Evolutionary conservation across 257 asterid genomes (phyloP), one percentile per base, ranked within the genome.

Genomic region (Solanum etuberosum): DNA sequence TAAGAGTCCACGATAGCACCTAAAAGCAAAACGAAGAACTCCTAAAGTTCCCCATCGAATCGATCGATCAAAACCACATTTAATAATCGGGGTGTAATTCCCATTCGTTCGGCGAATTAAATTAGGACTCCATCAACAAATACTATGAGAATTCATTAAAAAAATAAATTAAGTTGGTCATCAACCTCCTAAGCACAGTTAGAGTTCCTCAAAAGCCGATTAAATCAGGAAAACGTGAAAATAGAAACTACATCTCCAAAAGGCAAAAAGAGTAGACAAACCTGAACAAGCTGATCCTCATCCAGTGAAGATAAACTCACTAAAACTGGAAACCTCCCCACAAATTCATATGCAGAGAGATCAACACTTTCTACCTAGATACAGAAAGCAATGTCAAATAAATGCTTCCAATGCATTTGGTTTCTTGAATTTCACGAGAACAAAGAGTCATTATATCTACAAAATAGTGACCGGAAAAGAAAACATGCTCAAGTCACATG

Each of bases 221-320:
- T 18, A 54, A 77, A 85, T 37, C 25, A 81, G 37, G 38, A 70
- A 37, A 82, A 84, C 63, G n/a, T 32, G 35, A 73, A 74, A 31
- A 23, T 31, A 68, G n/a, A 59, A 42, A 29, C 27, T 80, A 63
- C 43, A 76, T 65, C 20, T 5, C 32, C 32, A 37, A 65, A 63
- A 40, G 15, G 83, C 32, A 5, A 83, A 90, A 83, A 90, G 87
- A 86, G 34, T 82, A 77, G 54, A 76, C 91, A 86, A 54, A 96
- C 99, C 97, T 93, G 94, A 90, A 95, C 94, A 86, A 96, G 99
- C 90, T 95, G 98, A n/a, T n/a, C n/a, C n/a, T n/a, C 98, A 90
- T 92, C 90, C 51, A 96, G 95, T 89, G 98, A 95, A 85, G 98
- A 91, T 34, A 34, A 34, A 34, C 37, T 34, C 37, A 34, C 37